Base-by-base conservation (phyloP, 129 eudicot species). In the Flaveria sonorensis region DNA sequence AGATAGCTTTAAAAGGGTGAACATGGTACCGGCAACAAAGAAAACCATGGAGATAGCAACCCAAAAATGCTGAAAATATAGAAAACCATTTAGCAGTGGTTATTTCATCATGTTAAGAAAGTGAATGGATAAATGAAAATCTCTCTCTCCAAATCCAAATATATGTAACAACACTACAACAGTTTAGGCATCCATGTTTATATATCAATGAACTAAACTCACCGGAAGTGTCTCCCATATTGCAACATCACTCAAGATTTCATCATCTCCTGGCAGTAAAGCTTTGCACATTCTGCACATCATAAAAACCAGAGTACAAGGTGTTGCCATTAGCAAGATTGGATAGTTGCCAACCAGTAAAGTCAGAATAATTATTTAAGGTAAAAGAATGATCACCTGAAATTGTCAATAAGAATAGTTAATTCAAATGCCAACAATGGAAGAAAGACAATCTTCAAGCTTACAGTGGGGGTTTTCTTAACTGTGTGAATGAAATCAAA, bases 191-290 rank as follows among this genome's bases (percentile, higher is more conserved):
- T 45, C 13, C 21, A 16, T 63, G 40, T 50, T 42, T 47, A 28
- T 67, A 59, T 55, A 36, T 39, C 53, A 32, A 40, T 1, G 15
- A 52, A 51, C n/a, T 45, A 66, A 74, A 79, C 92, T 86, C 56
- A 92, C 97, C 40, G 95, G 95, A 81, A 92, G 92, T 62, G 97
- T 92, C 83, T 92, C 97, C 97, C 95, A 92, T 79, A 89, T 82
- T 48, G 95, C 89, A 77, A 87, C 90, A 75, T 88, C 97, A 45
- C 50, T 45, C 50, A 45, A 45, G 50, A 45, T 9, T 45, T 45
- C 50, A 74, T 89, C 90, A 75, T 88, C 97, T 66, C 92, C 95
- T 18, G 97, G 95, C 55, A 92, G 78, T 70, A 92, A 80, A 77
- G 97, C 97, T 87, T 89, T 89, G 83, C 97, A 89, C 95, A 89